These are phyloP conservation scores for Arthrinium puccinioides DNA, from an alignment of 2,329 filamentous ascomycete genomes.

Conservation along the genomic window DNA sequence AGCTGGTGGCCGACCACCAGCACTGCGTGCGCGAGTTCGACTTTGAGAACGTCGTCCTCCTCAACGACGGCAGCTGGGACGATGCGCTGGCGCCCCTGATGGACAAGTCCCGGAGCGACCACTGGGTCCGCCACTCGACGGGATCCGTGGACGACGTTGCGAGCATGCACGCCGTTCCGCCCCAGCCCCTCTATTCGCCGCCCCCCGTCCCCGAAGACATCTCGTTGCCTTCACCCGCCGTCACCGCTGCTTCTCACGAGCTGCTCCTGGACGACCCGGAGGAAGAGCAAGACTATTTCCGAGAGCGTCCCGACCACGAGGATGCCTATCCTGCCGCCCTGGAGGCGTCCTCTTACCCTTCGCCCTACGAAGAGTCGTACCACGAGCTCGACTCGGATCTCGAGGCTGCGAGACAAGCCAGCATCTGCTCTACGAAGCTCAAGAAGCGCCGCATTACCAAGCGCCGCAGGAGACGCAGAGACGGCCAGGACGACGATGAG, in stretches of 20 bases:
- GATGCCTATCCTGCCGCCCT: not conserved
- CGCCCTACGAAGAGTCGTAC: constrained; percentile 18
- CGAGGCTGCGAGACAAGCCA: constrained; percentile 24
- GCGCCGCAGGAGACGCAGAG: constrained; percentile 22
- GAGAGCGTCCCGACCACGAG: not conserved
- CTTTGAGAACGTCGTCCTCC: constrained; percentile 68
- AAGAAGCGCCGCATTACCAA: constrained; percentile 29
- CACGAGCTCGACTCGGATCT: constrained; percentile 22
- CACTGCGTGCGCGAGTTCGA: constrained; percentile 68
- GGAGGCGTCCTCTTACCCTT: not conserved
- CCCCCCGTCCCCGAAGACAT: not conserved
- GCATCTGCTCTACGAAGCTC: constrained; percentile 21
- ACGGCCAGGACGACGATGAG: constrained; percentile 17
- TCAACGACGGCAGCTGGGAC: constrained; percentile 67
- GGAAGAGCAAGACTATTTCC: constrained; percentile 30
- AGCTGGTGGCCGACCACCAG: constrained; percentile 61
- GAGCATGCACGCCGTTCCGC: constrained; percentile 14
- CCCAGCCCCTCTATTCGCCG: constrained; percentile 3
- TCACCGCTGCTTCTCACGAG: constrained; percentile 44
- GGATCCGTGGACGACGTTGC: constrained; percentile 22
- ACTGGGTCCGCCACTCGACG: constrained; percentile 35
- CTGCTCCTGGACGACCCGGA: constrained; percentile 32
- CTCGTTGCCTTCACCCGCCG: constrained; percentile 37
- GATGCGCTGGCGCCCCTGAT: constrained; percentile 70
- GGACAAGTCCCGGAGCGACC: constrained; percentile 32